Evolutionary conservation across 2,329 filamentous ascomycete genomes (phyloP).

Genomic region (Epichloe typhina): DNA sequence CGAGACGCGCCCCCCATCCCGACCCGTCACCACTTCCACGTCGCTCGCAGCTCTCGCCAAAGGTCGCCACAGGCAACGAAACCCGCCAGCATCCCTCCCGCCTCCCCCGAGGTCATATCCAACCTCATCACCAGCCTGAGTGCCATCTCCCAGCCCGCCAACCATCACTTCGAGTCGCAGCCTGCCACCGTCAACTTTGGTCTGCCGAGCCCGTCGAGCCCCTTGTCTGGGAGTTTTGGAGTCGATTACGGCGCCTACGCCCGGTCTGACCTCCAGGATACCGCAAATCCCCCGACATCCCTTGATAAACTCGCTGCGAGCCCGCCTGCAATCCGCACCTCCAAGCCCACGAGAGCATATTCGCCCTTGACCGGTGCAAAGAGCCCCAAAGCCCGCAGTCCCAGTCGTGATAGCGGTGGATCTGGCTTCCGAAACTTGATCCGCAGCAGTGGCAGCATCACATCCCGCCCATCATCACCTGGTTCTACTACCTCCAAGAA

Average conservation of each 20-base stretch:
- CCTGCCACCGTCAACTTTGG: slow-evolving; percentile 28
- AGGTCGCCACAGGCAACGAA: slow-evolving; percentile 5
- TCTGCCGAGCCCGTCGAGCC: slow-evolving; percentile 23
- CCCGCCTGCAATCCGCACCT: slow-evolving; percentile 65
- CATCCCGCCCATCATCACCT: slow-evolving; percentile 45
- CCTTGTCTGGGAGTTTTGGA: slow-evolving; percentile 44
- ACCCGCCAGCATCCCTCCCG: slow-evolving; percentile 21
- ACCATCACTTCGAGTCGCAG: slow-evolving; percentile 53
- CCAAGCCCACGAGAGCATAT: slow-evolving; percentile 66
- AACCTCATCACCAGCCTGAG: slow-evolving; percentile 57
- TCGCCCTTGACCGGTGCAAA: slow-evolving; percentile 56
- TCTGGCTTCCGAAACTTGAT: slow-evolving; percentile 49
- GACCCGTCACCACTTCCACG: slow-evolving; percentile 9
- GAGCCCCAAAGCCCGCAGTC: slow-evolving; percentile 33
- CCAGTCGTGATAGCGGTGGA: slow-evolving; percentile 30
- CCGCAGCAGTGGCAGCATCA: slow-evolving; percentile 30
- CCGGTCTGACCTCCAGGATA: slow-evolving; percentile 34
- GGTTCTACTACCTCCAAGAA: slow-evolving; percentile 41
- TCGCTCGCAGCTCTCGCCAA: slow-evolving; percentile 5
- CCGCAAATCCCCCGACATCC: slow-evolving; percentile 31
- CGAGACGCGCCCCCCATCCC: slow-evolving; percentile 20
- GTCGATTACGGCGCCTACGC: slow-evolving; percentile 60
- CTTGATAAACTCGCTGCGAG: slow-evolving; percentile 48
- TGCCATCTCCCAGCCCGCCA: slow-evolving; percentile 54
- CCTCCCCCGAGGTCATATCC: slow-evolving; percentile 60